phyloP scores from a whole-genome alignment of 2,329 filamentous ascomycete genomes.

The Penicillium hordei region DNA sequence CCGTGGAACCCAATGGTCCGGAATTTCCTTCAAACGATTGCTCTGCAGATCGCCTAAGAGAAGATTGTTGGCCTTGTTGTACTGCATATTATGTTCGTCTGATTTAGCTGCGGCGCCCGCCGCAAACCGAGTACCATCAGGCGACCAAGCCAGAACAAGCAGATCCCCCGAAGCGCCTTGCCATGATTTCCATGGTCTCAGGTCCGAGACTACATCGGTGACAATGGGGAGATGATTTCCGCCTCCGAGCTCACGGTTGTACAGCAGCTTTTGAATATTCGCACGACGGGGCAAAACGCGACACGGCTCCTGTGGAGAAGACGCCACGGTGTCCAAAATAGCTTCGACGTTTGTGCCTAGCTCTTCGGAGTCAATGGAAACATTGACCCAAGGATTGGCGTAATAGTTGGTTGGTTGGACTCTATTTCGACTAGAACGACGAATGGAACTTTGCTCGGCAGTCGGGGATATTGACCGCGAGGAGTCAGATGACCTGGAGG shows the following conservation, averaged over 20 bases:
- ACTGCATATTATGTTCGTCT: conserved; percentile 58
- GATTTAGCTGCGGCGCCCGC: conserved; percentile 58
- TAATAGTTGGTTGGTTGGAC: conserved; percentile 36
- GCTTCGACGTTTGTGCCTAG: background rate
- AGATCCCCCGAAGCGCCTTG: conserved; percentile 61
- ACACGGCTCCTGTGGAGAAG: background rate
- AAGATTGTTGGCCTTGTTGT: conserved; percentile 60
- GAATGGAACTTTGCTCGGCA: conserved; percentile 4
- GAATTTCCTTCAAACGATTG: conserved; percentile 52
- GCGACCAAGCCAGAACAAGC: conserved; percentile 56
- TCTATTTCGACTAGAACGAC: conserved; percentile 32
- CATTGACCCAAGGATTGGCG: conserved; percentile 11
- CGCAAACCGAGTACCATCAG: conserved; percentile 55
- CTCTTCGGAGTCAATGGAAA: conserved; percentile 15
- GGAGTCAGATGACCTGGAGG: background rate
- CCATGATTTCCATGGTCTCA: conserved; percentile 51
- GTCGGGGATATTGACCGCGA: background rate
- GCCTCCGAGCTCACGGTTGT: conserved; percentile 31
- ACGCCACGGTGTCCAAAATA: background rate
- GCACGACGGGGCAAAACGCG: background rate
- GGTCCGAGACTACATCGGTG: conserved; percentile 34
- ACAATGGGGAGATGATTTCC: conserved; percentile 15
- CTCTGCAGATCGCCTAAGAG: conserved; percentile 50
- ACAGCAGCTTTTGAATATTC: conserved; percentile 23
- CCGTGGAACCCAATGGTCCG: conserved; percentile 52